Evolutionary conservation across 2,329 filamentous ascomycete genomes (phyloP), one percentile per base, ranked within the genome.

Genomic region (Colletotrichum musae): DNA sequence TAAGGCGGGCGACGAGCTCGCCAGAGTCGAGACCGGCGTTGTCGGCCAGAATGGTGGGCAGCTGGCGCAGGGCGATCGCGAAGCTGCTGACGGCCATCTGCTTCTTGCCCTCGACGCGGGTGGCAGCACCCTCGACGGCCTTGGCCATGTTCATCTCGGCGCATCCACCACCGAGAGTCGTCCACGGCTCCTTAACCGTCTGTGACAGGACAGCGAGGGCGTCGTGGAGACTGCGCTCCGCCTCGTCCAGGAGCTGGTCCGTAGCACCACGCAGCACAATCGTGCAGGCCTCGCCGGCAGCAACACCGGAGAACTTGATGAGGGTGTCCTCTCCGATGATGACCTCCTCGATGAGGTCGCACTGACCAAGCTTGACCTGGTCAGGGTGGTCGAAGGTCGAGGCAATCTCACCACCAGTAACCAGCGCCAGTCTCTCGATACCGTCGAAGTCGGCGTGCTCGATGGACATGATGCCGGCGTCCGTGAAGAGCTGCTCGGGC

Each of bases 61-160:
- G 87, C 81, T 99, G 96, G 77, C 95, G 91, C 70, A 99, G 88
- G 36, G 96, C 96, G 67, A 92, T 88, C 26, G 95, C 93, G 79
- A 98, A 99, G 5, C 94, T 90, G 72, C 95, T 92, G 21, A 98
- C 95, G 2, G 96, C 96, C 77, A 98, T 87, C 75, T 97, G 95
- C 82, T 96, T 95, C 91, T 99, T 99, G 80, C 96, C 96, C 74
- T 96, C 94, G 7, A 97, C 93, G 76, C 97, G 95, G 71, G 97
- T 95, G 24, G 95, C 95, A 5, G 94, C 94, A 70, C 93, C 93
- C 79, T 98, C 95, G 24, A 99, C 96, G 7, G 96, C 96, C 87
- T 98, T 97, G 73, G 95, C 94, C 96, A 99, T 99, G 74, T 97
- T 85, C 95, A 98, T 98, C 88, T 99, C 96, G 5, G 95, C 95